Evolutionary conservation across 805 yeast species (phyloP).

Genomic region (Cyberlindnera petersonii): DNA sequence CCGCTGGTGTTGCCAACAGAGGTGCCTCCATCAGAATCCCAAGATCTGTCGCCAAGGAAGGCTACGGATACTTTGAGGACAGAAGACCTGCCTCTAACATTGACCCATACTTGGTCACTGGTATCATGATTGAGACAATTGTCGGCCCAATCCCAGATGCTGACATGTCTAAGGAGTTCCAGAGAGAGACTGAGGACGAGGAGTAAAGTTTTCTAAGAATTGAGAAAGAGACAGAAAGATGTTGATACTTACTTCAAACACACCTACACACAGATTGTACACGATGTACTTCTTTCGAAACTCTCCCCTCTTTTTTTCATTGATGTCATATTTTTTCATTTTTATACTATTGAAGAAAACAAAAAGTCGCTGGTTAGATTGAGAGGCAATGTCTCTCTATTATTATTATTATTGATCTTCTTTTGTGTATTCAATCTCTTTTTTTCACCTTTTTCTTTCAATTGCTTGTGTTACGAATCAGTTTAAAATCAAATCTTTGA

Average conservation of each 20-base stretch:
- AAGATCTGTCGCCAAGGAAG: slow-evolving; percentile 97
- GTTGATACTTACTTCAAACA: background rate
- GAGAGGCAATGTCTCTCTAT: slow-evolving; percentile 1
- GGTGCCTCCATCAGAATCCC: slow-evolving; percentile 99
- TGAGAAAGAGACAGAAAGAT: background rate
- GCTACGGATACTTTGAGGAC: slow-evolving; percentile 98
- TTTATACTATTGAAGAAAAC: no score
- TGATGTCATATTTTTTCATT: background rate
- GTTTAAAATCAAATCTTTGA: no score
- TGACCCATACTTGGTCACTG: slow-evolving; percentile 97
- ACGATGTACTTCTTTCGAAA: no score
- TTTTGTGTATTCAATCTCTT: background rate
- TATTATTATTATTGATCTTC: background rate
- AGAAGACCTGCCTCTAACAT: slow-evolving; percentile 99
- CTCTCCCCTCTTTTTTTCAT: no score
- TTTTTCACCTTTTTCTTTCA: no score
- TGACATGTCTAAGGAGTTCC: slow-evolving; percentile 87
- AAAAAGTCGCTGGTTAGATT: slow-evolving; percentile 9
- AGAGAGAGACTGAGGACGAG: slow-evolving; percentile 54
- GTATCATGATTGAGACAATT: slow-evolving; percentile 95
- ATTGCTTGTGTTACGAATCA: no score
- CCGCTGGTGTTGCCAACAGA: slow-evolving; percentile 99
- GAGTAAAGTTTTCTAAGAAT: background rate
- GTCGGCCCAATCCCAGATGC: slow-evolving; percentile 94
- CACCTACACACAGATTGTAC: background rate